Conservation (phyloP, 2,329 filamentous ascomycete species). For the Ophiostoma quercus region DNA sequence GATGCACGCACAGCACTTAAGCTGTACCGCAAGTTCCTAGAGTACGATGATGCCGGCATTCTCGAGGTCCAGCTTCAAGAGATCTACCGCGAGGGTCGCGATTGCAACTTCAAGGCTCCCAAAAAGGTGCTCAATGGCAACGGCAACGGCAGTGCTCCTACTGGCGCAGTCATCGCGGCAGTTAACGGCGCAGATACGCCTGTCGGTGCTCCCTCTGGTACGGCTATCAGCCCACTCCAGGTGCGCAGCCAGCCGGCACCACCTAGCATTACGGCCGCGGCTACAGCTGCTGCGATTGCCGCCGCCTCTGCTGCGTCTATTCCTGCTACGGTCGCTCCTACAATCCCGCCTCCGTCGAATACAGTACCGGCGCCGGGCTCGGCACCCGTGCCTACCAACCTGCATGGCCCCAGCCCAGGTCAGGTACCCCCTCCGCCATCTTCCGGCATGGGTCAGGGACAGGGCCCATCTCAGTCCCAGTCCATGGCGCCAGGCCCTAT, state of each 20-base stretch:
- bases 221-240: constrained; percentile 15
- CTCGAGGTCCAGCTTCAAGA: constrained; percentile 79
- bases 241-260: constrained; percentile 18
- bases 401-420: not conserved
- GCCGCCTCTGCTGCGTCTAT: not conserved
- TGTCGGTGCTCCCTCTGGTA: constrained; percentile 29
- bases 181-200: constrained; percentile 45
- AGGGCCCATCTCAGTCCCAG: not conserved
- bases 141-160: not conserved
- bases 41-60: constrained; percentile 81
- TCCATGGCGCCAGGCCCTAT: not conserved
- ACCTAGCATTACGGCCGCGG: constrained; percentile 12
- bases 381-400: not conserved
- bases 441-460: not conserved
- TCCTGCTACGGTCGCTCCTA: not conserved
- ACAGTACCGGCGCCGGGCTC: not conserved
- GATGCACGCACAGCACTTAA: constrained; percentile 87
- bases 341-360: not conserved
- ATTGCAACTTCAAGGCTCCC: constrained; percentile 49
- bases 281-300: not conserved
- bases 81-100: constrained; percentile 58
- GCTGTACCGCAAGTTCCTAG: constrained; percentile 81
- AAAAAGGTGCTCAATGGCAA: constrained; percentile 33
- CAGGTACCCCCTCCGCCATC: not conserved
- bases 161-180: constrained; percentile 21